Base-by-base conservation (phyloP, 78 protist species). In the Dictyostelium firmibasis region DNA sequence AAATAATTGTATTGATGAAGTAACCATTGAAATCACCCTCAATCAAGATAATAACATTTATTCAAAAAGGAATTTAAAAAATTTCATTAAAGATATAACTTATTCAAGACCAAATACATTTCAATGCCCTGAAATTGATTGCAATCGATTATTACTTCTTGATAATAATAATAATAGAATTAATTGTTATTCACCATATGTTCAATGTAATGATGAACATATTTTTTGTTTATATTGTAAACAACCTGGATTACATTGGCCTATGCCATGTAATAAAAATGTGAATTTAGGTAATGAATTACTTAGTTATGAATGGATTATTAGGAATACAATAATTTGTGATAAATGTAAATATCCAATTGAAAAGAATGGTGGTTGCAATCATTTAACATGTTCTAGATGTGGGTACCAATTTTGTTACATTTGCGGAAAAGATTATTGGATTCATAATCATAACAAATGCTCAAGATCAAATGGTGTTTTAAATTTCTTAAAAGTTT, bases 381-480 rank as follows among this genome's bases (percentile, higher is more conserved):
- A 81, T 60, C 97, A 96, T 67, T 69, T 95, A 18, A 95, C 97
- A 0, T 95, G 97, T 33, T 62, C 75, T 8, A 72, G 60, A n/a
- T 96, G 96, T 83, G 4, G 18, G 3, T 5, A 11, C 23, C 81
- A 88, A 25, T 92, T 96, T 50, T 95, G 96, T 77, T 94, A 92
- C 76, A 1, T 31, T 16, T 96, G 97, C 70, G 72, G 84, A 31
- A 4, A 25, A 2, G n/a, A 70, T 14, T 85, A 38, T 38, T 13
- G 10, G 7, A 11, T 7, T 2, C 81, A 57, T 60, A 3, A 9
- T 7, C 0, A 57, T 11, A 23, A 3, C 4, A 60, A 8, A n/a
- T 60, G 29, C n/a, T 0, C 16, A 64, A 6, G 7, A 4, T 20
- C 23, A 57, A 20, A 57, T 57, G 9, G 27, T 57, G 9, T 64